Evolutionary conservation across 164 flowering plant genomes (phyloP).

Genomic region (Berberis thunbergii): DNA sequence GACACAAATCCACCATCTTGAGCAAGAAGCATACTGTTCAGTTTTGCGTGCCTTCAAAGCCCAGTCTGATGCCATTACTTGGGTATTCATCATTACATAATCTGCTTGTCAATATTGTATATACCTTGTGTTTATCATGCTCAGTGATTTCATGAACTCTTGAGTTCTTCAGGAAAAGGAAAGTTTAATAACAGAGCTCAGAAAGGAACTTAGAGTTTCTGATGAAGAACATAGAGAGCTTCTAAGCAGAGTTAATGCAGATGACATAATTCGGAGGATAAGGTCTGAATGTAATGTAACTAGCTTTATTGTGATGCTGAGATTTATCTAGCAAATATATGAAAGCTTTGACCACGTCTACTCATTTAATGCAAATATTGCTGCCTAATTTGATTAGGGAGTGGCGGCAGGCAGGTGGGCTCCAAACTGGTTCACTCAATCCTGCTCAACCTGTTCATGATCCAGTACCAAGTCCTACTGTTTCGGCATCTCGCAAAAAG

Average conservation of each 20-base stretch:
- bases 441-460: constrained; percentile 55
- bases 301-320: constrained; percentile 1
- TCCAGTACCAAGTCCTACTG: constrained; percentile 56
- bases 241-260: constrained; percentile 60
- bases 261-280: constrained; percentile 66
- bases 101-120: constrained; percentile 3
- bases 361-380: constrained; percentile 5
- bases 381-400: constrained; percentile 42
- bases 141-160: constrained; percentile 8
- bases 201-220: constrained; percentile 85
- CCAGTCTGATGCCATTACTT: constrained; percentile 89
- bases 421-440: constrained; percentile 34
- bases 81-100: constrained; percentile 42
- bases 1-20: constrained; percentile 67
- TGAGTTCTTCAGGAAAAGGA: constrained; percentile 66
- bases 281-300: constrained; percentile 35
- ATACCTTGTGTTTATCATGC: constrained; percentile 6
- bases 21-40: constrained; percentile 82
- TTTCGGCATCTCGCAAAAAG: constrained; percentile 78
- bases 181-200: constrained; percentile 79
- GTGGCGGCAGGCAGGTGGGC: constrained; percentile 74
- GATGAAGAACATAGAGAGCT: constrained; percentile 89
- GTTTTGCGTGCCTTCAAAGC: constrained; percentile 94
- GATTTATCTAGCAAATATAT: not conserved
- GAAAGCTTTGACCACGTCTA: constrained; percentile 1